Conservation (phyloP, 2,329 filamentous ascomycete species). For the Fusarium anthophilum region DNA sequence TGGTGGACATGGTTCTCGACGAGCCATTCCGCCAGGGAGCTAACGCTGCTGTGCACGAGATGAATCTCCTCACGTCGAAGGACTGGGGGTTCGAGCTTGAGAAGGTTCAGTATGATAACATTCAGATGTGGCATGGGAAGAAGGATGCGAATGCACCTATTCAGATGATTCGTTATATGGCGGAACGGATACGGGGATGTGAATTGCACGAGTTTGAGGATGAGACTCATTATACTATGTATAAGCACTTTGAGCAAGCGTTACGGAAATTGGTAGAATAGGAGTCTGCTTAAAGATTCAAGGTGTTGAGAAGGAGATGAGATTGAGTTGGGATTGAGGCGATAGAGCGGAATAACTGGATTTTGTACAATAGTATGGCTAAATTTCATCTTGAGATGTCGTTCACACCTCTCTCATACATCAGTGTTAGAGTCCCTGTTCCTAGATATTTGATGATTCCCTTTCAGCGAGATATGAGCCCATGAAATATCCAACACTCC, state of each 20-base stretch:
- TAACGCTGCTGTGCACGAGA: conserved; percentile 41
- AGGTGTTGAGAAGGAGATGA: background rate
- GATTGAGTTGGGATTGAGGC: background rate
- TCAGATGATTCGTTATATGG: conserved; percentile 49
- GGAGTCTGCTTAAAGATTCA: fast-evolving
- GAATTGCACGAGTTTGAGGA: conserved; percentile 46
- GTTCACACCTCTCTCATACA: no score
- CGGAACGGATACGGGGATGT: conserved; percentile 47
- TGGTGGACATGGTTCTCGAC: conserved; percentile 44
- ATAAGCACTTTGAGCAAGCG: conserved; percentile 31
- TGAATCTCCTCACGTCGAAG: conserved; percentile 40
- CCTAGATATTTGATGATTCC: fast-evolving
- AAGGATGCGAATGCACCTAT: conserved; percentile 47
- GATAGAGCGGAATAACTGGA: background rate
- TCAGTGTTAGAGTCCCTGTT: fast-evolving
- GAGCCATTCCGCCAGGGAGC: conserved; percentile 45
- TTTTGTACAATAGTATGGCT: background rate
- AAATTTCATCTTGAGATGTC: no score
- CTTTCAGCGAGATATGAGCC: fast-evolving
- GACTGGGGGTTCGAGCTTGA: conserved; percentile 47
- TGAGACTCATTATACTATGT: conserved; percentile 48
- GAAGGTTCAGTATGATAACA: conserved; percentile 38
- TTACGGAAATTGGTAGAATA: background rate
- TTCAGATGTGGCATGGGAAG: conserved; percentile 48
- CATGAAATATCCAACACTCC: background rate